Conservation (phyloP, 169 alveolate species). For the Sarcocystis neurona region DNA sequence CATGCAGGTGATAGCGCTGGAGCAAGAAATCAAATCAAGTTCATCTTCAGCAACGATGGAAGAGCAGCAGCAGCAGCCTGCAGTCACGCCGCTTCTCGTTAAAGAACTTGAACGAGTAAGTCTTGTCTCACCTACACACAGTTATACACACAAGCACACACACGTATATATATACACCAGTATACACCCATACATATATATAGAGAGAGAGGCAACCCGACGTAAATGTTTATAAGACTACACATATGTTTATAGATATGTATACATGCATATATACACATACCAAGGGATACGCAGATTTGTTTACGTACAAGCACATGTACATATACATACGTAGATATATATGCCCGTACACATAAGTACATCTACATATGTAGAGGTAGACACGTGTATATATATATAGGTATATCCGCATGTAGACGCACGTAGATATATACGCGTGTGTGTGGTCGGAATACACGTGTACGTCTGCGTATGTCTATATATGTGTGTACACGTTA, state of each 20-base stretch:
- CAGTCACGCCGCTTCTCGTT: too few relatives aligned
- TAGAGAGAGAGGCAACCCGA: too few relatives aligned
- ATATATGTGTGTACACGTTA: background rate
- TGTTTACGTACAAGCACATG: too few relatives aligned
- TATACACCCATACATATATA: too few relatives aligned
- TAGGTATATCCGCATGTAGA: background rate
- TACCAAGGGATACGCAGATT: background rate
- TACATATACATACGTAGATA: background rate
- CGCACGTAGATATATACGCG: background rate
- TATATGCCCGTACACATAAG: background rate
- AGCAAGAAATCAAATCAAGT: conserved; percentile 2
- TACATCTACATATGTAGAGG: too few relatives aligned
- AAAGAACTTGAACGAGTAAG: too few relatives aligned
- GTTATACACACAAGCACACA: background rate
- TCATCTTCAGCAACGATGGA: background rate
- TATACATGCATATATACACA: too few relatives aligned
- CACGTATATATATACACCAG: background rate
- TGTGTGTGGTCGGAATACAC: too few relatives aligned
- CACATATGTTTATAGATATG: background rate
- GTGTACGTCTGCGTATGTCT: background rate
- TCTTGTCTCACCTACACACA: background rate
- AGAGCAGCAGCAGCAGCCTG: background rate
- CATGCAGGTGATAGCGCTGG: conserved; percentile 12
- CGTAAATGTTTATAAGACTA: background rate
- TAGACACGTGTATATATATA: background rate